phyloP scores from a whole-genome alignment of 441 rosid species.

The Hura crepitans region DNA sequence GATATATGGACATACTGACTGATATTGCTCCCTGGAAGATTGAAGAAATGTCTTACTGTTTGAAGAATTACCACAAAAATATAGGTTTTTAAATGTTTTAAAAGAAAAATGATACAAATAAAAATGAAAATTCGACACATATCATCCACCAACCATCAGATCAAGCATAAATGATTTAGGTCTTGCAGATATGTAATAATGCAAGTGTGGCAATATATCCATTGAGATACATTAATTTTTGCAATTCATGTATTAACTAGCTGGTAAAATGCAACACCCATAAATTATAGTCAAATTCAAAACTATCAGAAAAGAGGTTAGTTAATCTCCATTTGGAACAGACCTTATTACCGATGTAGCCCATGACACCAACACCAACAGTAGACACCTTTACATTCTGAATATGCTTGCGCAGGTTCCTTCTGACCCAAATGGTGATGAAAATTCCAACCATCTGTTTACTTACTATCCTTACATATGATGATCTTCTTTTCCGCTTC shows the following conservation, averaged over 20 bases:
- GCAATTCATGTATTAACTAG: not conserved
- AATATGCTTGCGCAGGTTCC: slow-evolving; percentile 74
- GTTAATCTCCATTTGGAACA: slow-evolving; percentile 26
- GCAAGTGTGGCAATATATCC: not conserved
- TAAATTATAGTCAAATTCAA: not conserved
- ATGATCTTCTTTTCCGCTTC: slow-evolving; percentile 64
- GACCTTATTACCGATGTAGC: slow-evolving; percentile 95
- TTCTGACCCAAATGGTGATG: slow-evolving; percentile 83
- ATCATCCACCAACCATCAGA: not conserved
- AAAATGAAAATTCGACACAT: not conserved
- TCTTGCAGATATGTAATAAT: not conserved
- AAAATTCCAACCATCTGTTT: slow-evolving; percentile 97
- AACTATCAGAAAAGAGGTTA: slow-evolving; percentile 7
- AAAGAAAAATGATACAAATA: not conserved
- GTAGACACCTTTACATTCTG: slow-evolving; percentile 83
- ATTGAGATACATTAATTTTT: not conserved
- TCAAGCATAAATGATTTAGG: not conserved
- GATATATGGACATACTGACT: slow-evolving; percentile 80
- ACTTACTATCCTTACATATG: slow-evolving; percentile 77
- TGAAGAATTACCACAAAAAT: slow-evolving; percentile 18
- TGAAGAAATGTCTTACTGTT: slow-evolving; percentile 25
- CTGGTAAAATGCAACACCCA: not conserved
- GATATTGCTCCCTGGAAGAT: slow-evolving; percentile 77
- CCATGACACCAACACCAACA: slow-evolving; percentile 96
- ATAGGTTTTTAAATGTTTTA: not conserved